These are phyloP conservation scores for Sporothrix schenckii DNA, from an alignment of 2,329 filamentous ascomycete species.

Conservation along the genomic window DNA sequence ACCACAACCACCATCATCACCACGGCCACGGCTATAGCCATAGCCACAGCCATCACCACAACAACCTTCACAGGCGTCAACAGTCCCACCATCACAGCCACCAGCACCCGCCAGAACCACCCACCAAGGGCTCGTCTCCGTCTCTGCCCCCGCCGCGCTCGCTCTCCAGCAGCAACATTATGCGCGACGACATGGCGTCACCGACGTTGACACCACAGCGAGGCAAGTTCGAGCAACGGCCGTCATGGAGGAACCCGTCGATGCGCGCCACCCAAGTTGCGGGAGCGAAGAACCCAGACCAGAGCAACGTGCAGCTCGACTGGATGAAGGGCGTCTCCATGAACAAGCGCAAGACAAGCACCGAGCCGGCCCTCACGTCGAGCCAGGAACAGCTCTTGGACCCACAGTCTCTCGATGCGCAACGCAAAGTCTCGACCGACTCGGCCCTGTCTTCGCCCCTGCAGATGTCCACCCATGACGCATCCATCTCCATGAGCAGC, in stretches of 20 bases:
- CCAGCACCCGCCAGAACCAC: neutral
- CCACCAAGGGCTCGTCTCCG: slow-evolving; percentile 38
- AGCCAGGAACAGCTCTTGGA: slow-evolving; percentile 26
- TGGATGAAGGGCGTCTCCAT: slow-evolving; percentile 72
- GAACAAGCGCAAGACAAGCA: slow-evolving; percentile 56
- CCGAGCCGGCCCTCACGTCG: slow-evolving; percentile 39
- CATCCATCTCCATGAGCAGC: slow-evolving; percentile 51
- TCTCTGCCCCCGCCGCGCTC: slow-evolving; percentile 25
- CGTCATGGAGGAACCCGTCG: slow-evolving; percentile 59
- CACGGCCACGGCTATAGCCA: neutral
- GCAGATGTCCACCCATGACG: slow-evolving; percentile 57
- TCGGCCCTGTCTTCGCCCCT: slow-evolving; percentile 43
- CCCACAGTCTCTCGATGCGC: neutral
- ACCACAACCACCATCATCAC: slow-evolving; percentile 19
- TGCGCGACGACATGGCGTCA: slow-evolving; percentile 38
- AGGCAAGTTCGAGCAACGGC: slow-evolving; percentile 43
- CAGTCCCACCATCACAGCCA: slow-evolving; percentile 14
- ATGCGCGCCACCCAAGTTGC: slow-evolving; percentile 59
- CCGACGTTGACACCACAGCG: slow-evolving; percentile 47
- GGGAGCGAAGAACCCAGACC: slow-evolving; percentile 47
- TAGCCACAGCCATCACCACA: neutral
- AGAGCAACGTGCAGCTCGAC: slow-evolving; percentile 61
- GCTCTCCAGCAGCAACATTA: slow-evolving; percentile 27
- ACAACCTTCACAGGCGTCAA: neutral
- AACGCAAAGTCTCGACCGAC: slow-evolving; percentile 34